phyloP scores from a whole-genome alignment of 306 rosid species.

The Mucuna pruriens region DNA sequence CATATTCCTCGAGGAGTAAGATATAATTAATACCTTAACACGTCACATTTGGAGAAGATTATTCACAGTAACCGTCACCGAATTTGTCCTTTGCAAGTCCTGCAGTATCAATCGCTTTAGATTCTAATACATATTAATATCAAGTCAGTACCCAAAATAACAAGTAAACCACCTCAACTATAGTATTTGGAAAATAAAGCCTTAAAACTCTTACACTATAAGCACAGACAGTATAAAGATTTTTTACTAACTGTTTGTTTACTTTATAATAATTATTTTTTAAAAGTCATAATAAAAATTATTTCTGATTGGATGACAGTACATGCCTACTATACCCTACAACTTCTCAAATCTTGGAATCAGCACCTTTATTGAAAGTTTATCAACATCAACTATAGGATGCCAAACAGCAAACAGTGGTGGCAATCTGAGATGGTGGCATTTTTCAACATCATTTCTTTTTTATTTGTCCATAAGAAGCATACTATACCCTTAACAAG shows the following conservation, averaged over 20 bases:
- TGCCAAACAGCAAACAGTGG: neutral
- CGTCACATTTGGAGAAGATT: constrained; percentile 95
- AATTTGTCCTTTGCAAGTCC: constrained; percentile 96
- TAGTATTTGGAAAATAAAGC: neutral
- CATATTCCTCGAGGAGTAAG: constrained; percentile 23
- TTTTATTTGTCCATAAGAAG: neutral
- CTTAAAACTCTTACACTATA: neutral
- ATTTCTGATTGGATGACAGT: neutral
- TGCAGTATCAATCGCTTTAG: constrained; percentile 48
- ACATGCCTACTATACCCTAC: neutral
- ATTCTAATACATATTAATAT: constrained; percentile 20
- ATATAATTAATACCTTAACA: constrained; percentile 24
- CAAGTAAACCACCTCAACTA: constrained; percentile 1
- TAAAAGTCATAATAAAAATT: neutral
- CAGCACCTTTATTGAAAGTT: neutral
- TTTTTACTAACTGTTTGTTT: neutral
- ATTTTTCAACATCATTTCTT: constrained; percentile 2
- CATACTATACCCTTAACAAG: neutral
- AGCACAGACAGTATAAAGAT: neutral
- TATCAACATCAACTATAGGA: neutral
- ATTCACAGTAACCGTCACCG: constrained; percentile 90
- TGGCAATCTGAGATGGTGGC: neutral
- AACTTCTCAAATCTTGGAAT: neutral
- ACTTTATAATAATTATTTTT: neutral
- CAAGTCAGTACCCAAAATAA: neutral